Evolutionary conservation across 441 rosid species (phyloP), one percentile per base, ranked within the genome.

Genomic region (Capsella rubella): DNA sequence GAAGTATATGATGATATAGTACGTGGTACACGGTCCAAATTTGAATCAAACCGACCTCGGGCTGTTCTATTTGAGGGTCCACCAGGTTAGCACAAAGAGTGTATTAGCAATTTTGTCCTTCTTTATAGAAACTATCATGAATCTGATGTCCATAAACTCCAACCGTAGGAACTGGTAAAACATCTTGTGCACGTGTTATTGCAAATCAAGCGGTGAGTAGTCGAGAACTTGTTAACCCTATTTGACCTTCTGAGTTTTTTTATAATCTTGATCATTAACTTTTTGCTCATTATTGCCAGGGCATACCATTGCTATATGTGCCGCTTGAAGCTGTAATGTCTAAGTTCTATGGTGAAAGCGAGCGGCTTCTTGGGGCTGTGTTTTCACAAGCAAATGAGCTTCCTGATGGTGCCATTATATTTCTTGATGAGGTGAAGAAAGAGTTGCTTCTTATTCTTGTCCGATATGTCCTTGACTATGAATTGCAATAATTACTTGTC

Each of bases 21-120:
- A 72, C 95, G 86, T 77, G 95, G 96, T 21, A 89, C 99, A 69
- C 85, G 95, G 66, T 46, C 73, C 15, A 93, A 95, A 63, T 95
- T 88, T 66, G 96, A 95, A 83, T 88, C 98, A n/a, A 93, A 95
- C 63, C 81, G 99, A 80, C 98, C 99, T 39, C 87, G 97, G 37
- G 99, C 97, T 42, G 92, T 95, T 66, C 96, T 95, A 43, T 95
- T 89, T 78, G 98, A 93, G 83, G 99, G 98, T 31, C 99, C 97
- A n/a, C 99, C 97, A 78, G 98, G 99, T 90, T 81, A 47, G 78
- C 63, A 0, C 21, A 39, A 53, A 50, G 5, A 34, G 14, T 64
- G 37, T 37, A 61, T 35, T 21, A 37, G 25, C 27, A 57, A 39
- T 37, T 73, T 61, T 0, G 14, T 69, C 51, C 11, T 58, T 55